Percentiles rank a stretch among this genome's conserved stretches.
Evolutionary conservation across 371 early-diverging fungal genomes (phyloP).

Genomic region (Actinomucor elegans): DNA sequence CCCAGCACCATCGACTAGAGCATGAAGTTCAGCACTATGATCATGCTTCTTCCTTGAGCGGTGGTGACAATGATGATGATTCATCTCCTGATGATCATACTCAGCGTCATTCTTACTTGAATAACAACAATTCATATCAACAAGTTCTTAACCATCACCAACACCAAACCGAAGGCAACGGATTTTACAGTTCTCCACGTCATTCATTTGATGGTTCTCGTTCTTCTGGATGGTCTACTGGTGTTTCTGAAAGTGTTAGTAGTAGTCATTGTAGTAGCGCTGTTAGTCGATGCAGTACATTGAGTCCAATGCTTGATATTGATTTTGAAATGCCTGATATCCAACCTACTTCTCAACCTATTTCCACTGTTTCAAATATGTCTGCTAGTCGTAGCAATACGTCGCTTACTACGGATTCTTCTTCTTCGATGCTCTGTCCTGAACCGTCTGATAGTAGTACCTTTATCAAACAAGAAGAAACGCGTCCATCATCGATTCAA

Average conservation of each 20-base stretch:
- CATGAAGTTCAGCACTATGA: constrained; percentile 13
- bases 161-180: background rate
- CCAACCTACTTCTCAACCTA: background rate
- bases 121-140: background rate
- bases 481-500: background rate
- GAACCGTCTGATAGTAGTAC: background rate
- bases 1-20: constrained; percentile 20
- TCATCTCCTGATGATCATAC: constrained; percentile 14
- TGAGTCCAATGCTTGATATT: constrained; percentile 31
- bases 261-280: constrained; percentile 5
- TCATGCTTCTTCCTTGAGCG: background rate
- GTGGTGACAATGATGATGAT: constrained; percentile 19
- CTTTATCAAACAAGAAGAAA: background rate
- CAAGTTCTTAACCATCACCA: constrained; percentile 5
- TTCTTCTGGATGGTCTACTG: constrained; percentile 18
- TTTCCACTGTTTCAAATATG: background rate
- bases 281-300: constrained; percentile 28
- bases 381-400: background rate
- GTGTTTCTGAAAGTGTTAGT: constrained; percentile 8
- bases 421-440: background rate
- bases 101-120: background rate
- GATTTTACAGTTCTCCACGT: constrained; percentile 7
- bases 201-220: constrained; percentile 15
- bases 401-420: background rate
- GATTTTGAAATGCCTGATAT: constrained; percentile 31